Conservation (phyloP, 345 rosid genomes). For the Rhodomyrtus tomentosa region DNA sequence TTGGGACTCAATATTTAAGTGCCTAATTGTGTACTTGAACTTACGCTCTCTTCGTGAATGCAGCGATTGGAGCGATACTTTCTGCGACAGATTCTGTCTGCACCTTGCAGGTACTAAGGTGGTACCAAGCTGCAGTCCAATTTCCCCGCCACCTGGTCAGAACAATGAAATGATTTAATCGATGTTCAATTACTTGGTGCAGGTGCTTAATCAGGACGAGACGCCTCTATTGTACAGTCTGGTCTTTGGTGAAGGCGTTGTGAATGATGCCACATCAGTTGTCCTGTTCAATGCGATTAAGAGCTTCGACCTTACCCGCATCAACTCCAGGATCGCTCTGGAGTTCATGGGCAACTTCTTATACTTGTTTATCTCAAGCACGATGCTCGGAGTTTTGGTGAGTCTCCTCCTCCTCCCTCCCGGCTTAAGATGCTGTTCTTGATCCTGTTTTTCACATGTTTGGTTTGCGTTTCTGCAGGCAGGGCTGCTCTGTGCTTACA, state of each 20-base stretch:
- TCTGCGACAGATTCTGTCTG: constrained; percentile 49
- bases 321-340: constrained; percentile 18
- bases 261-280: constrained; percentile 42
- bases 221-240: constrained; percentile 34
- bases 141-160: background rate
- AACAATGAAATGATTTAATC: background rate
- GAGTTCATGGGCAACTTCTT: constrained; percentile 32
- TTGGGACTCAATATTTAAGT: background rate
- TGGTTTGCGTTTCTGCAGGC: constrained; percentile 12
- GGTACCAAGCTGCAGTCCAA: background rate
- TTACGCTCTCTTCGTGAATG: background rate
- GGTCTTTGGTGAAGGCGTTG: constrained; percentile 44
- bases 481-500: constrained; percentile 38
- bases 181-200: background rate
- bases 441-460: background rate
- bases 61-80: constrained; percentile 48
- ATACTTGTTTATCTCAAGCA: constrained; percentile 32
- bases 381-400: constrained; percentile 26
- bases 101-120: constrained; percentile 27
- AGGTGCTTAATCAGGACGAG: constrained; percentile 45
- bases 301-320: constrained; percentile 26
- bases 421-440: background rate
- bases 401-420: background rate
- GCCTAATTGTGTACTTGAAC: background rate
- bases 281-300: constrained; percentile 41